These are phyloP conservation scores for Calvatia gigantea DNA, from an alignment of 768 basidiomycete species.

Conservation along the genomic window DNA sequence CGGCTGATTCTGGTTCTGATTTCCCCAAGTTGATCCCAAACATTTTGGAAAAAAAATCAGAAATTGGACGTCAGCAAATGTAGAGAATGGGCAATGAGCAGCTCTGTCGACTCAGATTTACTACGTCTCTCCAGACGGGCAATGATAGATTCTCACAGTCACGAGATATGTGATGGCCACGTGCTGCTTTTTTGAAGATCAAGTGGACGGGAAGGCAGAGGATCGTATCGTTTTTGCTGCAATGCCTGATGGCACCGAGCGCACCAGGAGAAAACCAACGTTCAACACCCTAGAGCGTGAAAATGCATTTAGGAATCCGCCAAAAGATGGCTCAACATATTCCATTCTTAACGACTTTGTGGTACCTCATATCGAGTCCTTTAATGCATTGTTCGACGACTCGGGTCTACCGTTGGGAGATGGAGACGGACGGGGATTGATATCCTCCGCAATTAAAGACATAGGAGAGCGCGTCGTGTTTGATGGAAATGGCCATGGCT, in stretches of 20 bases:
- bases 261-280: constrained; percentile 42
- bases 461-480: constrained; percentile 92
- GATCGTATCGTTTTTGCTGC: constrained; percentile 6
- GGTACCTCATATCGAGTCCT: constrained; percentile 90
- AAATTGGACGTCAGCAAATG: constrained; percentile 1
- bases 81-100: background rate
- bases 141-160: constrained; percentile 16
- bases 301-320: constrained; percentile 71
- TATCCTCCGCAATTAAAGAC: constrained; percentile 76
- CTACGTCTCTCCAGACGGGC: background rate
- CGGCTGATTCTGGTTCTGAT: constrained; percentile 60
- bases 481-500: constrained; percentile 62
- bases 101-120: constrained; percentile 10
- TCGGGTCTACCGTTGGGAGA: constrained; percentile 73
- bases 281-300: constrained; percentile 86
- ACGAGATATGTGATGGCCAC: constrained; percentile 22
- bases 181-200: constrained; percentile 28
- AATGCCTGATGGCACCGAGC: constrained; percentile 52
- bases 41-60: constrained; percentile 42
- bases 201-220: background rate
- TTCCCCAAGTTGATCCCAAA: constrained; percentile 74
- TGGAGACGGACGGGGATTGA: constrained; percentile 74
- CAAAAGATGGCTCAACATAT: constrained; percentile 62
- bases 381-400: constrained; percentile 96
- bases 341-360: constrained; percentile 91